These are phyloP conservation scores for Discostella stelligeroides DNA, from an alignment of 108 stramenopile genomes.

Conservation along the genomic window DNA sequence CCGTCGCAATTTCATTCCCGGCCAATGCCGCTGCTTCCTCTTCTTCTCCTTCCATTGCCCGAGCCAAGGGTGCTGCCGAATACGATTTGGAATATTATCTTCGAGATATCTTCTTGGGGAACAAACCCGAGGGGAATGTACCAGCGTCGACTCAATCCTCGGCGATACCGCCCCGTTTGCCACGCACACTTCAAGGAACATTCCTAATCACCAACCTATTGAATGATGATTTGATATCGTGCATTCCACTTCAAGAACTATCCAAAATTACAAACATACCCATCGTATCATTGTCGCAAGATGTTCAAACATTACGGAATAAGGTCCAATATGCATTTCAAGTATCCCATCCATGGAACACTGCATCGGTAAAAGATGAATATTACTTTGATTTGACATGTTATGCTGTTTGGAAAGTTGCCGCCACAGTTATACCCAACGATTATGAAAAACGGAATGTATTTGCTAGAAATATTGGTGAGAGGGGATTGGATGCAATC, in stretches of 20 bases:
- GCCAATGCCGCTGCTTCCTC: too few species aligned
- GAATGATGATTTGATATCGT: conserved; percentile 42
- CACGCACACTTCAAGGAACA: conserved; percentile 55
- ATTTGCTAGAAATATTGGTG: conserved; percentile 65
- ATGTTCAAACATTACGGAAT: conserved; percentile 32
- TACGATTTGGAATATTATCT: conserved; percentile 86
- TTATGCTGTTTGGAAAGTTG: conserved; percentile 83
- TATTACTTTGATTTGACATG: conserved; percentile 84
- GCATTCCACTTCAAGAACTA: conserved; percentile 49
- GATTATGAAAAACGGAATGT: conserved; percentile 62
- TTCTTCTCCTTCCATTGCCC: too few species aligned
- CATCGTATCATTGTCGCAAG: conserved; percentile 14
- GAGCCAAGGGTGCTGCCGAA: conserved; percentile 82
- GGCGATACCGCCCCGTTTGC: conserved; percentile 44
- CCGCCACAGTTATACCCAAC: conserved; percentile 55
- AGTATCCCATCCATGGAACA: conserved; percentile 58
- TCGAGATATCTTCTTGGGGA: conserved; percentile 75
- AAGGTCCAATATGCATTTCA: conserved; percentile 56
- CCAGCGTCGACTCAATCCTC: conserved; percentile 50
- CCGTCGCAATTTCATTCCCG: too few species aligned
- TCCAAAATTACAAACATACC: conserved; percentile 24
- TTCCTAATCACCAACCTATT: conserved; percentile 55
- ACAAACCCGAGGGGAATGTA: conserved; percentile 71
- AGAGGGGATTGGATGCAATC: conserved; percentile 33
- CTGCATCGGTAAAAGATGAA: conserved; percentile 64